Percentiles rank a stretch among this genome's conserved stretches.
phyloP scores from a whole-genome alignment of 179 eudicot species.

The Corrigiola litoralis region DNA sequence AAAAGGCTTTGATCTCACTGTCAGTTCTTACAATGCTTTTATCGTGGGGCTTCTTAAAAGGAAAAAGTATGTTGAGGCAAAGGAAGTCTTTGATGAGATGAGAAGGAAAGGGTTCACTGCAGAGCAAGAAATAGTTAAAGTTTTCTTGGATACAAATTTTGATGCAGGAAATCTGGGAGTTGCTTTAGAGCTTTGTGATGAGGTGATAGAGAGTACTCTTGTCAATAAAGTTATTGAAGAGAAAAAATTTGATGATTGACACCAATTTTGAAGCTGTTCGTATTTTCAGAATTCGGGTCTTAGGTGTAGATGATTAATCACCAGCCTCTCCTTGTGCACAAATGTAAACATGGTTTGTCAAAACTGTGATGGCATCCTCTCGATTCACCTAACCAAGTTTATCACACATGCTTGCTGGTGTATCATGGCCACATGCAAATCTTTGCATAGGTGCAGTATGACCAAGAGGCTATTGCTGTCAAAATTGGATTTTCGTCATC shows the following conservation, averaged over 20 bases:
- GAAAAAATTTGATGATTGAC: slow-evolving; percentile 13
- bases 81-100: slow-evolving; percentile 76
- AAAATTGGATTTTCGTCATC: too few relatives aligned
- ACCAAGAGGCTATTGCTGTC: too few relatives aligned
- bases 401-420: too few relatives aligned
- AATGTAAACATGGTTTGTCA: too few relatives aligned
- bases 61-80: slow-evolving; percentile 74
- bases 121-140: slow-evolving; percentile 49
- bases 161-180: slow-evolving; percentile 55
- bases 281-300: too few relatives aligned
- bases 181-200: slow-evolving; percentile 77
- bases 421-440: too few relatives aligned
- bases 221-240: slow-evolving; percentile 28
- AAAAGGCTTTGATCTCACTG: slow-evolving; percentile 56
- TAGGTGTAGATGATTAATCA: too few relatives aligned
- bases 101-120: slow-evolving; percentile 49
- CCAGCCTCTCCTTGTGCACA: too few relatives aligned
- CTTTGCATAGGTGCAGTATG: too few relatives aligned
- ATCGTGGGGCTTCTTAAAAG: slow-evolving; percentile 74
- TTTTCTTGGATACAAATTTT: slow-evolving; percentile 59
- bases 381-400: too few relatives aligned
- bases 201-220: slow-evolving; percentile 48
- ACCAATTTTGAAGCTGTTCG: neutral
- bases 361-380: too few relatives aligned
- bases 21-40: slow-evolving; percentile 58